Conservation (phyloP, 192 early-diverging fungal species). For the Haplosporangium gracile region DNA sequence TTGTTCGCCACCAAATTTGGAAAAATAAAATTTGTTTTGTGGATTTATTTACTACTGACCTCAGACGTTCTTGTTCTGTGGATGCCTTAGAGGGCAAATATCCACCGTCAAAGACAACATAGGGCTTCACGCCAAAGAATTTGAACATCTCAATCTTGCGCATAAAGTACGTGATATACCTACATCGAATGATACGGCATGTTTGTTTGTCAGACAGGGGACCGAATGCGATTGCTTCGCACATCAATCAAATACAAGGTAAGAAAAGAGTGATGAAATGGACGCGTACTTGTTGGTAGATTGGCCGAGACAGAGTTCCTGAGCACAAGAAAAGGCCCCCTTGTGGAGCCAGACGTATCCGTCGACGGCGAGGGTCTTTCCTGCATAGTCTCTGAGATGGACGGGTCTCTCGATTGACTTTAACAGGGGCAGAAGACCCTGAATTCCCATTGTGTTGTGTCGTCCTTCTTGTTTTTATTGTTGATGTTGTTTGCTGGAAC, state of each 20-base stretch:
- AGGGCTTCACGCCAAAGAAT: slow-evolving; percentile 77
- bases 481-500: not conserved
- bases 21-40: slow-evolving; percentile 5
- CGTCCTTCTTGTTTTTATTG: not conserved
- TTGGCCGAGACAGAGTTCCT: slow-evolving; percentile 79
- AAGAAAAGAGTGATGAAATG: not conserved
- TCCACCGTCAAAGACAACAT: slow-evolving; percentile 97
- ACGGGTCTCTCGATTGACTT: slow-evolving; percentile 77
- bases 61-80: slow-evolving; percentile 78
- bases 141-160: slow-evolving; percentile 79
- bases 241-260: not conserved
- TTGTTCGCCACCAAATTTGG: not conserved
- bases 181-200: slow-evolving; percentile 35
- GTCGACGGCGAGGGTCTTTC: slow-evolving; percentile 87
- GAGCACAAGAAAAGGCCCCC: slow-evolving; percentile 87
- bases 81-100: slow-evolving; percentile 83
- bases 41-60: slow-evolving; percentile 53
- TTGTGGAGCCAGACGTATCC: slow-evolving; percentile 97
- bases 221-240: no score
- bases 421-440: slow-evolving; percentile 85
- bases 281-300: slow-evolving; percentile 74
- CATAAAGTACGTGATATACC: slow-evolving; percentile 90
- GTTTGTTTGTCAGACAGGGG: not conserved
- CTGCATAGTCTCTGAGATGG: slow-evolving; percentile 79
- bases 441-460: slow-evolving; percentile 84